Evolutionary conservation across 2,329 filamentous ascomycete genomes (phyloP).

Genomic region (Verticillium isaacii): DNA sequence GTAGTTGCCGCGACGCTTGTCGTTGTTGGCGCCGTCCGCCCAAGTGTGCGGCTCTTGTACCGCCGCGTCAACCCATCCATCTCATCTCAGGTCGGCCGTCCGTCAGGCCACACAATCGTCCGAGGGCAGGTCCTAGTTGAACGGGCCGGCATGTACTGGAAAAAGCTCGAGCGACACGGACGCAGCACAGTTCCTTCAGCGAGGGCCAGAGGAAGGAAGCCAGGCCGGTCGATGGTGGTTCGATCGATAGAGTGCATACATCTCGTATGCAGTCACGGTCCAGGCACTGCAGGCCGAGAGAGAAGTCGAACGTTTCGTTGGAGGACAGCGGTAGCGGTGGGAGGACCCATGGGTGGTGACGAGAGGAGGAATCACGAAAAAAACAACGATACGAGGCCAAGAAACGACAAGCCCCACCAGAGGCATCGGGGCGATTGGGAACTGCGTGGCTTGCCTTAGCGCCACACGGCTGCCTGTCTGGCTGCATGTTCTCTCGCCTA

Average conservation of each 20-base stretch:
- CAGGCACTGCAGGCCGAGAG: no score
- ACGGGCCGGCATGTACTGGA: no score
- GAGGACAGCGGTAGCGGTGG: neutral
- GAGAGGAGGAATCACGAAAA: neutral
- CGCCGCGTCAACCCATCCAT: no score
- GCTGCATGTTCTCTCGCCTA: neutral
- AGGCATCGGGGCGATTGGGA: neutral
- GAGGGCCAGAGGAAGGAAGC: neutral
- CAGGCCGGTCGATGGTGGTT: neutral
- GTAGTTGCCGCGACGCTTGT: no score
- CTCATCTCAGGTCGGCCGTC: no score
- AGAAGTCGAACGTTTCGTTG: neutral
- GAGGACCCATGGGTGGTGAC: neutral
- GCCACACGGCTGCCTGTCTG: neutral
- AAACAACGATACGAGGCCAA: neutral
- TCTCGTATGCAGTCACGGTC: neutral
- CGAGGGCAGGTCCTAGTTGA: neutral
- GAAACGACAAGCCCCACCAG: neutral
- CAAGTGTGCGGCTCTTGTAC: no score
- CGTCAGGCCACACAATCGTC: neutral
- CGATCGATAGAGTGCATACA: neutral
- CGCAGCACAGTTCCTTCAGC: no score
- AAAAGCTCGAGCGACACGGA: no score
- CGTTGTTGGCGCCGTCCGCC: no score
- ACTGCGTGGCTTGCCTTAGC: neutral